Base-by-base conservation (phyloP, 2,329 filamentous ascomycete genomes). In the Cadophora sp. region DNA sequence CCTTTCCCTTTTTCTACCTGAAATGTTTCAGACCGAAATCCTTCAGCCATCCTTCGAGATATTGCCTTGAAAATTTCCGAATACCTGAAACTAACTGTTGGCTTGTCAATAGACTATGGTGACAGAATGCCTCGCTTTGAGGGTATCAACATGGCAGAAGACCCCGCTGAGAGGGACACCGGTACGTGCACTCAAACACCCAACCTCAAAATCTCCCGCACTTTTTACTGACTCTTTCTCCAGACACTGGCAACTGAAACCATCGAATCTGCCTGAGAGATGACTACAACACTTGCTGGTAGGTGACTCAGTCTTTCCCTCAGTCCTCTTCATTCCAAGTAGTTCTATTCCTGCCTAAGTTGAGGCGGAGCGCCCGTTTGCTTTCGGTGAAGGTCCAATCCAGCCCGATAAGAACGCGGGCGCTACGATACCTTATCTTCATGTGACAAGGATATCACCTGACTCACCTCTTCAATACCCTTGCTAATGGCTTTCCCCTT, bases 231-330 rank as follows among this genome's bases (percentile, higher is more conserved):
- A 66, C 64, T 56, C 18, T 48, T 24, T 62, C 41, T 36, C 16
- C 59, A 66, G 65, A 63, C 33, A 63, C 36, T 18, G 65, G 65
- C 24, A 53, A 55, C 65, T 66, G 65, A 66, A 55, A 61, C 16
- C 36, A 48, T 27, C 60, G 30, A 58, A 18, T 59, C 60, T 33
- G 51, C 33, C 53, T 66, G 33, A 45, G 41, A 51, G 41, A 41
- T 36, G 48, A 53, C 65, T 53, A 45, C 61, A 59, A 60, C 36
- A 45, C 30, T 48, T 53, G 65, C 53, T 53, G 65, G 65, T 66
- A 63, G 7, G 65, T 63, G 65, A 59, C 59, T 66, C 60, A 59
- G 43, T 61, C 20, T 22, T 45, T 6, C 27, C 27, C 27, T 30
- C 27, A 30, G 27, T 30, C 43, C 8, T 33, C 20, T 36, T 27